These are phyloP conservation scores for Pseudocercospora pini-densiflorae DNA, from an alignment of 2,329 filamentous ascomycete species.

Conservation along the genomic window DNA sequence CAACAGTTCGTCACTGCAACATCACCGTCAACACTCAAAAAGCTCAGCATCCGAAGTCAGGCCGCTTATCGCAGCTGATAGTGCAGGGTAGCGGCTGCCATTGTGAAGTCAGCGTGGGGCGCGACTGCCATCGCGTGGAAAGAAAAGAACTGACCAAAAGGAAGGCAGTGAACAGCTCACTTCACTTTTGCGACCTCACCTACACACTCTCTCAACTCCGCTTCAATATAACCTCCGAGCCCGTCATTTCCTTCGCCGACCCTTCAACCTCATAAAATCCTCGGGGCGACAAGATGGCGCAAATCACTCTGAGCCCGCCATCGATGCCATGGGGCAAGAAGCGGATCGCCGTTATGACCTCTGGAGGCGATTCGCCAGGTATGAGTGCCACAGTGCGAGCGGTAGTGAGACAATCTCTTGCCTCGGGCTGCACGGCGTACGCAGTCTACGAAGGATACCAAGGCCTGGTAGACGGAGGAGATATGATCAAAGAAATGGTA, in stretches of 20 bases:
- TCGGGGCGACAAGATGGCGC: slow-evolving; percentile 33
- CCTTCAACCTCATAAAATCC: not conserved
- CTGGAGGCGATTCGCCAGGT: slow-evolving; percentile 89
- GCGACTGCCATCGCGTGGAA: not conserved
- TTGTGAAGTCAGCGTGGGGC: slow-evolving; percentile 7
- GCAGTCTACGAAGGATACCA: slow-evolving; percentile 88
- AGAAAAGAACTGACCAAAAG: slow-evolving; percentile 6
- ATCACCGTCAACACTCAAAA: not conserved
- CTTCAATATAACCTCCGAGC: not conserved
- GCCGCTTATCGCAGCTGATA: slow-evolving; percentile 4
- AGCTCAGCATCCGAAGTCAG: not conserved
- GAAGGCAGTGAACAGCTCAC: not conserved
- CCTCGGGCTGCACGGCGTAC: slow-evolving; percentile 62
- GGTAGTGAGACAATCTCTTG: slow-evolving; percentile 88
- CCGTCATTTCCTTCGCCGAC: not conserved
- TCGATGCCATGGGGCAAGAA: slow-evolving; percentile 50
- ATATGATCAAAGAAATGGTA: slow-evolving; percentile 83
- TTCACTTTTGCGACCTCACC: not conserved
- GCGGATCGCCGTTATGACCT: slow-evolving; percentile 88
- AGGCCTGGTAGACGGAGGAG: slow-evolving; percentile 85
- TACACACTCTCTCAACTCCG: not conserved
- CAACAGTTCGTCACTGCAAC: not conserved
- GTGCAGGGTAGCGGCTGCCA: not conserved
- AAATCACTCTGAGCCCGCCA: slow-evolving; percentile 38
- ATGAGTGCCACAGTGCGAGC: slow-evolving; percentile 93